phyloP scores from a whole-genome alignment of 805 yeast species.

The Starmerella sp. region DNA sequence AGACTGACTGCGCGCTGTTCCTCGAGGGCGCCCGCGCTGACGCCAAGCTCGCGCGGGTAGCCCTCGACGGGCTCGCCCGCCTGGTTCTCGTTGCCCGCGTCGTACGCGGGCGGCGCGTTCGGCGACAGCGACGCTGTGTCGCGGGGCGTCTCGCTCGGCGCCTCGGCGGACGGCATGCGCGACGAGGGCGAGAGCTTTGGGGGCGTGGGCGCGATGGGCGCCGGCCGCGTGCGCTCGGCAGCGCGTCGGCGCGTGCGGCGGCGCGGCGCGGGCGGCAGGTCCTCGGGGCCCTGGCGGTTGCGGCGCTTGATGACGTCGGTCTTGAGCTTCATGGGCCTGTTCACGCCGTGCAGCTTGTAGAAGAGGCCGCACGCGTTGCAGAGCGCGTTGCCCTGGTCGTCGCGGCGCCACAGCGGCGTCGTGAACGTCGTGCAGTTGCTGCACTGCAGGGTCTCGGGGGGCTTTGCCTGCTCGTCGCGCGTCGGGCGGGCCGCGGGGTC shows the following conservation, averaged over 20 bases:
- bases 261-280: conserved; percentile 22
- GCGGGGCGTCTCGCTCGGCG: not conserved
- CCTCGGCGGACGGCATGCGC: not conserved
- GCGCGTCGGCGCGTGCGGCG: not conserved
- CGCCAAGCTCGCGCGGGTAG: not conserved
- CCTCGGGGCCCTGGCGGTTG: conserved; percentile 39
- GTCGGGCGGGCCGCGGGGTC: not conserved
- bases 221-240: not conserved
- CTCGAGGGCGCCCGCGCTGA: not conserved
- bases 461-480: not conserved
- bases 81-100: not conserved
- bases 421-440: conserved; percentile 84
- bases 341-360: conserved; percentile 87
- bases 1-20: not conserved
- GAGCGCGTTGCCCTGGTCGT: conserved; percentile 81
- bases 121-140: not conserved
- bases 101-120: not conserved
- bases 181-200: conserved; percentile 2
- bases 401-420: conserved; percentile 91
- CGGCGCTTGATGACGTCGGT: conserved; percentile 89
- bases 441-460: conserved; percentile 33
- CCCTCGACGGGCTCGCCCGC: not conserved
- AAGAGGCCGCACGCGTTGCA: conserved; percentile 96
- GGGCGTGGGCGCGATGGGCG: conserved; percentile 3
- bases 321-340: conserved; percentile 78